These are phyloP conservation scores for Salix koriyanagi DNA, from an alignment of 345 rosid genomes.

Conservation along the genomic window DNA sequence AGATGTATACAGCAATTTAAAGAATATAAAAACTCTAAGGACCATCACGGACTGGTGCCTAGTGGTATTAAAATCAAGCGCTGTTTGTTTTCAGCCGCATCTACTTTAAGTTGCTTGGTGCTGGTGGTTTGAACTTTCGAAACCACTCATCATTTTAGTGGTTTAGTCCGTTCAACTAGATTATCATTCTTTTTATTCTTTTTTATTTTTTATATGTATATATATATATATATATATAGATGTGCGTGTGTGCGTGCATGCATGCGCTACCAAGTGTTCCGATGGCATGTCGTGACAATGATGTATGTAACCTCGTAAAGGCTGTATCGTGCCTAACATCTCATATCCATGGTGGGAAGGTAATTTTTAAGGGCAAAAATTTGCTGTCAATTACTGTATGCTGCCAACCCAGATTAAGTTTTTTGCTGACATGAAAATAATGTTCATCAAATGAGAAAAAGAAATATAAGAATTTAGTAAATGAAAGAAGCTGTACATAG, in stretches of 20 bases:
- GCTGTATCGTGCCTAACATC: background rate
- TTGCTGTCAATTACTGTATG: too few species aligned
- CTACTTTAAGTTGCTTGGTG: background rate
- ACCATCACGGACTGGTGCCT: background rate
- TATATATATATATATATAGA: too few species aligned
- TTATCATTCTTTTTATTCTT: background rate
- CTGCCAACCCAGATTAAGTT: too few species aligned
- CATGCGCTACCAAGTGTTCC: background rate
- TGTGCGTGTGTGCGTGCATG: too few species aligned
- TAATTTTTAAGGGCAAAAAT: background rate
- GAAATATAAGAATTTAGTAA: too few species aligned
- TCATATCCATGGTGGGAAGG: background rate
- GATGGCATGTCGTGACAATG: background rate
- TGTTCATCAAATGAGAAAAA: too few species aligned
- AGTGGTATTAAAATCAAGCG: background rate
- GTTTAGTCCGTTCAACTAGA: background rate
- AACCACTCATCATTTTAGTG: slow-evolving; percentile 3
- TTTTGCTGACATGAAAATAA: too few species aligned
- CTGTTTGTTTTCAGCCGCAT: background rate
- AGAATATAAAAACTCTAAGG: background rate
- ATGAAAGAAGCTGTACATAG: too few species aligned
- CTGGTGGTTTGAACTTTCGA: background rate
- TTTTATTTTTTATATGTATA: too few species aligned
- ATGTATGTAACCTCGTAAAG: background rate
- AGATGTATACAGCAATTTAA: background rate